These are phyloP conservation scores for Scheffersomyces segobiensis DNA, from an alignment of 1,139 yeast species.

Conservation along the genomic window DNA sequence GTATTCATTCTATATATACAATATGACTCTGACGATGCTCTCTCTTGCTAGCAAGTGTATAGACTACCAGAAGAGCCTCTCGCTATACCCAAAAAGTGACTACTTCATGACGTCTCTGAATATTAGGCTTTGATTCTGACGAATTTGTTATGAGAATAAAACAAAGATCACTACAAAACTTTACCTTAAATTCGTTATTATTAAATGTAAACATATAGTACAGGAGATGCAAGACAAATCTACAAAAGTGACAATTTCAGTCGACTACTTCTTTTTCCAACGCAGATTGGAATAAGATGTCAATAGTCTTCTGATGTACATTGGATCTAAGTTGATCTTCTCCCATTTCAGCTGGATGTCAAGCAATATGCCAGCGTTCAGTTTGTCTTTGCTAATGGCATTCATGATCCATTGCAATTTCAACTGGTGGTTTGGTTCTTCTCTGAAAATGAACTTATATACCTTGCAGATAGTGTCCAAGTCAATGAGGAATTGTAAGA, in stretches of 20 bases:
- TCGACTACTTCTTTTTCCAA: neutral
- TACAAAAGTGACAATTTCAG: neutral
- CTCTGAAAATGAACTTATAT: neutral
- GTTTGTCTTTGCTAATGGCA: neutral
- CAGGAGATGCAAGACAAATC: neutral
- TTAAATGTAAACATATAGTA: neutral
- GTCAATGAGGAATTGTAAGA: neutral
- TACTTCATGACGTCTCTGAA: neutral
- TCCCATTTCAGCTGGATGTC: neutral
- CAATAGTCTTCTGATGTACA: neutral
- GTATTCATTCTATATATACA: too few relatives aligned
- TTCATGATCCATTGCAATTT: conserved; percentile 1
- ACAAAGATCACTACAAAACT: neutral
- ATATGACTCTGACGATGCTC: too few relatives aligned
- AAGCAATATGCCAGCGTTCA: neutral
- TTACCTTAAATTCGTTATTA: neutral
- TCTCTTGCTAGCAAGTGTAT: too few relatives aligned
- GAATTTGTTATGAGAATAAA: too few relatives aligned
- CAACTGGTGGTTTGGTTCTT: neutral
- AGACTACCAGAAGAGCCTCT: too few relatives aligned
- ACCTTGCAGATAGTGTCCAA: neutral
- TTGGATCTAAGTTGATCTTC: neutral
- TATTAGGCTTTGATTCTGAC: too few relatives aligned
- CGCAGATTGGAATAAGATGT: neutral
- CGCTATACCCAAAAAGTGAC: too few relatives aligned